Evolutionary conservation across 2,329 filamentous ascomycete species (phyloP).

Genomic region (Pseudonectria foliicola): DNA sequence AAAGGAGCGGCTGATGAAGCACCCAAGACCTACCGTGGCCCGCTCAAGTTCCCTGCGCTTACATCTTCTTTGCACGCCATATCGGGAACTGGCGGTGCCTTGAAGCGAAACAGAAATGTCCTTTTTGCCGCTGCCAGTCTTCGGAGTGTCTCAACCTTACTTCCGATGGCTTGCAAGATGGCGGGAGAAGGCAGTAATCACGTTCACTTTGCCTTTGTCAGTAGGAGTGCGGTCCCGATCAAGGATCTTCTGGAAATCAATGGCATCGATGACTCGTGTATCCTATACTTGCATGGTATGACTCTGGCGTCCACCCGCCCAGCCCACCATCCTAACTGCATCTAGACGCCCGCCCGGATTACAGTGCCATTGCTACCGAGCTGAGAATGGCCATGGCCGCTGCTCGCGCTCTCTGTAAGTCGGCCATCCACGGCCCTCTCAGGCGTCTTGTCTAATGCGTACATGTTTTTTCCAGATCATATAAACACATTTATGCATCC

Average conservation of each 20-base stretch:
- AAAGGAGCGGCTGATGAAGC: slow-evolving; percentile 7
- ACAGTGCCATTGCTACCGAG: slow-evolving; percentile 61
- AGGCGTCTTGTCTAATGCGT: slow-evolving; percentile 5
- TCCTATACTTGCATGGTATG: slow-evolving; percentile 52
- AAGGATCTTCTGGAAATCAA: slow-evolving; percentile 69
- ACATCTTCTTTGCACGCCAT: slow-evolving; percentile 56
- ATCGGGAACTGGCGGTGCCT: slow-evolving; percentile 43
- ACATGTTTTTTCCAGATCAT: slow-evolving; percentile 42
- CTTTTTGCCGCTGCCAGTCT: slow-evolving; percentile 73
- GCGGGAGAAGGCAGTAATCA: slow-evolving; percentile 57
- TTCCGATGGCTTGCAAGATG: slow-evolving; percentile 88
- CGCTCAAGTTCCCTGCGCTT: slow-evolving; percentile 61
- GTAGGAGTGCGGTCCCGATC: slow-evolving; percentile 62
- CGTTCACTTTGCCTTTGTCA: slow-evolving; percentile 77
- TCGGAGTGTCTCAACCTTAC: slow-evolving; percentile 61
- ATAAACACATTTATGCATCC: slow-evolving; percentile 70
- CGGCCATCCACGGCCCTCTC: background rate
- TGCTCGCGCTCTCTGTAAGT: slow-evolving; percentile 55
- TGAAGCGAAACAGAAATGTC: slow-evolving; percentile 57
- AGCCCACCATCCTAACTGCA: slow-evolving; percentile 8
- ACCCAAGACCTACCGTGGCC: slow-evolving; percentile 56
- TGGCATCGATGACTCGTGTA: slow-evolving; percentile 65
- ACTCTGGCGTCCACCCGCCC: background rate
- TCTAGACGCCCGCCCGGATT: slow-evolving; percentile 70
- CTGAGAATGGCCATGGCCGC: slow-evolving; percentile 59